A percentile compares a stretch with the other conserved stretches of the same genome.
phyloP scores from a whole-genome alignment of 108 stramenopile species.

The Nannochloropsis gaditana region DNA sequence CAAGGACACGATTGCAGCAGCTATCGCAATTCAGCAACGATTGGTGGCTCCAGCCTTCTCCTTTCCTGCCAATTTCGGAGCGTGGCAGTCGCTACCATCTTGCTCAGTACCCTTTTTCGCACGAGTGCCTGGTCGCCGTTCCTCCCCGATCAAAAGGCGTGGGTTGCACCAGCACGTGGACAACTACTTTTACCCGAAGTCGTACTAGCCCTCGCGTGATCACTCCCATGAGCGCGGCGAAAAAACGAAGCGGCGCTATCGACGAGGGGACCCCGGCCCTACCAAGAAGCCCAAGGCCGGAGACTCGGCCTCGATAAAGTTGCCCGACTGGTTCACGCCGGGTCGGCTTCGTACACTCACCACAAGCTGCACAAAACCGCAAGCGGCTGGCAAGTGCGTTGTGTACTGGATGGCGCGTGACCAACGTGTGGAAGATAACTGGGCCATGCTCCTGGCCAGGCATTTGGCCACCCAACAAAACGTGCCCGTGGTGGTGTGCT shows the following conservation, averaged over 20 bases:
- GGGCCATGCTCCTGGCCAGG: conserved; percentile 77
- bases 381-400: conserved; percentile 49
- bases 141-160: background rate
- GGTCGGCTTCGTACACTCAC: background rate
- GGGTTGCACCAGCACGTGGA: background rate
- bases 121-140: background rate
- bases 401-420: conserved; percentile 98
- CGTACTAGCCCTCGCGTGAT: background rate
- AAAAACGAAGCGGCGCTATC: background rate
- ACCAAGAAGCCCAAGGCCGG: background rate
- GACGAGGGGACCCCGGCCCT: background rate
- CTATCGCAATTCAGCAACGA: background rate
- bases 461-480: conserved; percentile 26
- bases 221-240: background rate
- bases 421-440: conserved; percentile 86
- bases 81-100: background rate
- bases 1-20: background rate
- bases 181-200: too few relatives aligned
- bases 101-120: background rate
- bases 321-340: background rate
- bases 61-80: background rate
- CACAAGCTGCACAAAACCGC: background rate
- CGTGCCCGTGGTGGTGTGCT: conserved; percentile 47
- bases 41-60: background rate
- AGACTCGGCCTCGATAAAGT: background rate